A percentile compares a stretch with the other conserved stretches of the same genome.
Conservation (phyloP, 2,329 filamentous ascomycete genomes). For the Aaosphaeria arxii region DNA sequence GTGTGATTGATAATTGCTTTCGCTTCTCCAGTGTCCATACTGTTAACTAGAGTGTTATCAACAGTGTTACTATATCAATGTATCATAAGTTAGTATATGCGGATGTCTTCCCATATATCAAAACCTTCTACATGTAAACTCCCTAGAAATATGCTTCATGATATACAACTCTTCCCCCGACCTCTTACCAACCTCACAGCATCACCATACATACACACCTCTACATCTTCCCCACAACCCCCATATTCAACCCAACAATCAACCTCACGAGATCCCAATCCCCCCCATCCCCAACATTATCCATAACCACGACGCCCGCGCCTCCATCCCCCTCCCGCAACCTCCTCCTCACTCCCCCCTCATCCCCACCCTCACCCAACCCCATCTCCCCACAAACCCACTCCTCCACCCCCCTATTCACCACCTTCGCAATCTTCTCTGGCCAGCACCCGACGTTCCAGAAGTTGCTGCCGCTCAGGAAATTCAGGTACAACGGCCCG, state of each 20-base stretch:
- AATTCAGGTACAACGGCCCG: constrained; percentile 81
- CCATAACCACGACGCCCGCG: constrained; percentile 86
- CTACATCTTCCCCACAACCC: constrained; percentile 29
- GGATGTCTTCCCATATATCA: too few relatives aligned
- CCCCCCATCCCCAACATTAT: constrained; percentile 83
- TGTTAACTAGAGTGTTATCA: too few relatives aligned
- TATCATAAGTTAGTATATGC: too few relatives aligned
- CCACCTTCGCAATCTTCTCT: constrained; percentile 79
- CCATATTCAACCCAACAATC: constrained; percentile 88
- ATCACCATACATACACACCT: neutral
- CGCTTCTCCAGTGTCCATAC: too few relatives aligned
- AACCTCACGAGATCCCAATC: constrained; percentile 90
- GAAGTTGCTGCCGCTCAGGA: constrained; percentile 88
- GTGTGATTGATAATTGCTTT: too few relatives aligned
- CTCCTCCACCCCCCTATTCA: constrained; percentile 73
- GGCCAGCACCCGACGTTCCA: constrained; percentile 93
- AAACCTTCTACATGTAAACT: too few relatives aligned
- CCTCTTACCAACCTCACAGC: too few relatives aligned
- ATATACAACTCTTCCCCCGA: too few relatives aligned
- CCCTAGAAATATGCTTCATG: too few relatives aligned
- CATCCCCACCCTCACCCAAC: constrained; percentile 17
- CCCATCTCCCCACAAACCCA: constrained; percentile 56
- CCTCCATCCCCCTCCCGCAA: constrained; percentile 60
- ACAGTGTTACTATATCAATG: too few relatives aligned
- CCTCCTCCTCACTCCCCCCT: constrained; percentile 33